Conservation (phyloP, 352 stramenopile genomes). For the Pythium phragmitis region DNA sequence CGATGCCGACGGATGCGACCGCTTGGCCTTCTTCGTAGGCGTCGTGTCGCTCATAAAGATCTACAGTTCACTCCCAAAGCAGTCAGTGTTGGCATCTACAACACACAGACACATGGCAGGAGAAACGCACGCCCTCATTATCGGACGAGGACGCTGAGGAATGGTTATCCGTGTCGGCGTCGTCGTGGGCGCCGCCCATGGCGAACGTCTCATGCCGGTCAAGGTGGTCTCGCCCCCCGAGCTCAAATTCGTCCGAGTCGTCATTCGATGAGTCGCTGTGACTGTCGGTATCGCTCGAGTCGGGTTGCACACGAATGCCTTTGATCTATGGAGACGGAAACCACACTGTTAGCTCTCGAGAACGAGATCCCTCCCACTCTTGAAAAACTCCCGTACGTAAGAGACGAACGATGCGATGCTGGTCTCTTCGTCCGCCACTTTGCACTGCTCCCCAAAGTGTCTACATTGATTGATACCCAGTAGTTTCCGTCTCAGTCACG, state of each 20-base stretch:
- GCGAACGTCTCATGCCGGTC: not conserved
- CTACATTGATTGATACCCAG: slow-evolving; percentile 23
- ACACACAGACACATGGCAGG: too few species aligned
- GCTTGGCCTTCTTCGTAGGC: slow-evolving; percentile 9
- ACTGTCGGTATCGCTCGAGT: slow-evolving; percentile 1
- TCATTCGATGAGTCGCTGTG: slow-evolving; percentile 4
- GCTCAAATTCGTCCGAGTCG: slow-evolving; percentile 11
- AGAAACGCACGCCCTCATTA: slow-evolving; percentile 6
- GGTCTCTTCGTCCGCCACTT: slow-evolving; percentile 53
- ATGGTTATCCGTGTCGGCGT: slow-evolving; percentile 39
- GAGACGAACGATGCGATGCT: slow-evolving; percentile 68
- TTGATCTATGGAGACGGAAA: slow-evolving; percentile 18
- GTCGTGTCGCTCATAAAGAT: slow-evolving; percentile 1
- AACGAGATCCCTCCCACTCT: not conserved
- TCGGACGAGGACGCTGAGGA: slow-evolving; percentile 16
- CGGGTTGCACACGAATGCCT: slow-evolving; percentile 9
- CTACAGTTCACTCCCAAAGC: not conserved
- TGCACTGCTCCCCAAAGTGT: slow-evolving; percentile 69
- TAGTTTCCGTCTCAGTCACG: not conserved
- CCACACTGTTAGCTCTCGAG: not conserved
- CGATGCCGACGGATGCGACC: not conserved
- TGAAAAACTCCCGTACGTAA: slow-evolving; percentile 39
- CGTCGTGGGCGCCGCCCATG: slow-evolving; percentile 18
- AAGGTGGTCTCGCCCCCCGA: slow-evolving; percentile 21
- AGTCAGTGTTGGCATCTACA: too few species aligned